phyloP scores from a whole-genome alignment of 768 basidiomycete genomes.

The Macrolepiota fuliginosa region DNA sequence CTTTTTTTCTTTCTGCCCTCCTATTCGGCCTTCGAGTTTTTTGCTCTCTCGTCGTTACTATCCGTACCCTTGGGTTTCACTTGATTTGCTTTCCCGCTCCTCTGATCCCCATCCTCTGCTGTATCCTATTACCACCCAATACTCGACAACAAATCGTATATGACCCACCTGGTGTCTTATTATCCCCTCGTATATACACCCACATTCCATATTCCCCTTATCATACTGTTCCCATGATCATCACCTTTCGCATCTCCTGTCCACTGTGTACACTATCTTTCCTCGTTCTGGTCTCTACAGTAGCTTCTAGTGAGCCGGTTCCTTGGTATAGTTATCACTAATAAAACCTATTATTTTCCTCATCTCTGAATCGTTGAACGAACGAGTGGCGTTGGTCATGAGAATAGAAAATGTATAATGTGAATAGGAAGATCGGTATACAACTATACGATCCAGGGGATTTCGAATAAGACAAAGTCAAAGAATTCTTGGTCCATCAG shows the following conservation, averaged over 20 bases:
- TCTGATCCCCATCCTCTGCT: slow-evolving; percentile 12
- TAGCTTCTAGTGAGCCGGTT: slow-evolving; percentile 12
- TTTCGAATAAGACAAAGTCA: slow-evolving; percentile 92
- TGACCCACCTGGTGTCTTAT: slow-evolving; percentile 7
- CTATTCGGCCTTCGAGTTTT: not conserved
- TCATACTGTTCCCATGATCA: not conserved
- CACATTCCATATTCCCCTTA: slow-evolving; percentile 6
- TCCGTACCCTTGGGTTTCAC: slow-evolving; percentile 17
- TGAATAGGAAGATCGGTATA: slow-evolving; percentile 12
- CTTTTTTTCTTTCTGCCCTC: not conserved
- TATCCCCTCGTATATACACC: slow-evolving; percentile 4
- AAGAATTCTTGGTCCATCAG: slow-evolving; percentile 95
- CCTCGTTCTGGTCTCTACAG: slow-evolving; percentile 7
- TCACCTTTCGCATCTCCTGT: not conserved
- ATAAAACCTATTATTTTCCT: slow-evolving; percentile 13
- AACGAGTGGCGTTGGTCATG: not conserved
- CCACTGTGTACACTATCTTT: slow-evolving; percentile 5
- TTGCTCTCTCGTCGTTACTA: not conserved
- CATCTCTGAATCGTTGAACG: not conserved
- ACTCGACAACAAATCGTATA: slow-evolving; percentile 12
- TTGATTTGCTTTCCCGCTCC: slow-evolving; percentile 15
- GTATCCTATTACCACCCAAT: slow-evolving; percentile 11
- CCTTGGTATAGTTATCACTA: slow-evolving; percentile 15
- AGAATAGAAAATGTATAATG: not conserved
- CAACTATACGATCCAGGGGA: slow-evolving; percentile 84